Percentiles rank a stretch among this genome's conserved stretches.
Evolutionary conservation across 1,284 basidiomycete genomes (phyloP).

Genomic region (Cutaneotrichosporon sp.): DNA sequence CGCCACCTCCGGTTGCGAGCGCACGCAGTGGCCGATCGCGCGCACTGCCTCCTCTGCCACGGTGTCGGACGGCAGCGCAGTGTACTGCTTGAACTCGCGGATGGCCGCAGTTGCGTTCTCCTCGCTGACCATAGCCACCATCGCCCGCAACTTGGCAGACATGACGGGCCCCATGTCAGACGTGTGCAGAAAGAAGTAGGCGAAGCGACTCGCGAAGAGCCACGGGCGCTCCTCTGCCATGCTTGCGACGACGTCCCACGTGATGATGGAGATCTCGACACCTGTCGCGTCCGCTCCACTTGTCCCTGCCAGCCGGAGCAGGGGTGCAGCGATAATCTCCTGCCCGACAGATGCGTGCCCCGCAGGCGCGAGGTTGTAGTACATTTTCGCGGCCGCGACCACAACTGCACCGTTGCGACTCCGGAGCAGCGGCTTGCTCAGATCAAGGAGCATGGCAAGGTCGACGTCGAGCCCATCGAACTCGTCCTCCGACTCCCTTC

Average conservation of each 20-base stretch:
- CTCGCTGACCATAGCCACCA: constrained; percentile 63
- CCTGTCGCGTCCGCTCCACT: constrained; percentile 58
- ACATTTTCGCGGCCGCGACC: constrained; percentile 66
- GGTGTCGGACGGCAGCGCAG: constrained; percentile 67
- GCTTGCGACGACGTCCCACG: constrained; percentile 67
- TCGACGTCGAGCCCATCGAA: constrained; percentile 67
- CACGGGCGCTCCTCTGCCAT: constrained; percentile 65
- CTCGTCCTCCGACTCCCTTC: constrained; percentile 37
- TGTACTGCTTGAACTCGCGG: constrained; percentile 79
- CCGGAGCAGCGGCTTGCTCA: constrained; percentile 72
- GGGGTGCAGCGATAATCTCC: constrained; percentile 41
- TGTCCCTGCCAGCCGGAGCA: constrained; percentile 51
- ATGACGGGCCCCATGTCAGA: constrained; percentile 68
- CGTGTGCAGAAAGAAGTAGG: constrained; percentile 67
- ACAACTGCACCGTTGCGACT: constrained; percentile 84
- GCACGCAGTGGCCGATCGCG: constrained; percentile 74
- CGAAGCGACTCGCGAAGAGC: constrained; percentile 62
- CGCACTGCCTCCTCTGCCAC: constrained; percentile 70
- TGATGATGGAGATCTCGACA: constrained; percentile 68
- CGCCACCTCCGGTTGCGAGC: constrained; percentile 64
- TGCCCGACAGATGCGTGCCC: constrained; percentile 40
- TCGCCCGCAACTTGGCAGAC: constrained; percentile 68
- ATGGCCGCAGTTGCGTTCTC: constrained; percentile 71
- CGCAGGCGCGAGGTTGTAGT: constrained; percentile 70
- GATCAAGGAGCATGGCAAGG: constrained; percentile 70